Base-by-base conservation (phyloP, 495 filamentous ascomycete species). In the Penicillium egyptiacum region DNA sequence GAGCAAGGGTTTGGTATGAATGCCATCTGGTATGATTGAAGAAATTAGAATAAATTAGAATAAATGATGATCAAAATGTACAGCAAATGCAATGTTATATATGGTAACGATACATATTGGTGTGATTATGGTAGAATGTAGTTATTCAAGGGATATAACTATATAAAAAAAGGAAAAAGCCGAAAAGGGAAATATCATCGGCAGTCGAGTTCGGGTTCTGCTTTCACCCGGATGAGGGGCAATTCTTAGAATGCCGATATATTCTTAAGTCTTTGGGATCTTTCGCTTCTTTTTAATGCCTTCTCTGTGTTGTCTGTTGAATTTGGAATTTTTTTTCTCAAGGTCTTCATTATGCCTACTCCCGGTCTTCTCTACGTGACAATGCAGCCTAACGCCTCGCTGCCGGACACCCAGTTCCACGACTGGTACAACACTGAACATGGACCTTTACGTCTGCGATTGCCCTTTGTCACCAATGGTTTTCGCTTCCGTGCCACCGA, bases 341-440 rank as follows among this genome's bases (percentile, higher is more conserved):
- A 26, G 14, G 50, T 12, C 44, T 40, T 51, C 65, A 72, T 43
- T 46, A 77, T 77, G 74, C 69, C 69, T 50, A 73, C 73, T 28
- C 64, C 85, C 17, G 88, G 88, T 42, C 82, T 89, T 60, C 83
- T 92, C 63, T 90, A 85, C 64, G 88, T 91, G 66, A 90, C 87
- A 23, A 91, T 90, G 88, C 83, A 89, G 66, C 88, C 87, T 60
- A 75, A 78, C 59, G 75, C 77, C 58, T 79, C 78, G 28, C 78
- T 91, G 50, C 79, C 84, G n/a, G 65, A 78, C 43, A 76, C 82
- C 55, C 84, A 88, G 65, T 92, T 92, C 75, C 88, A 92, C 71
- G 89, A 92, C 68, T 94, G 90, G 90, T 94, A 94, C 75, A 89
- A 92, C 75, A 89, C 87, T 69, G 90, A 94, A 71, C 90, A 94